Conservation (phyloP, 805 yeast genomes). For the Ogataea pignaliae region DNA sequence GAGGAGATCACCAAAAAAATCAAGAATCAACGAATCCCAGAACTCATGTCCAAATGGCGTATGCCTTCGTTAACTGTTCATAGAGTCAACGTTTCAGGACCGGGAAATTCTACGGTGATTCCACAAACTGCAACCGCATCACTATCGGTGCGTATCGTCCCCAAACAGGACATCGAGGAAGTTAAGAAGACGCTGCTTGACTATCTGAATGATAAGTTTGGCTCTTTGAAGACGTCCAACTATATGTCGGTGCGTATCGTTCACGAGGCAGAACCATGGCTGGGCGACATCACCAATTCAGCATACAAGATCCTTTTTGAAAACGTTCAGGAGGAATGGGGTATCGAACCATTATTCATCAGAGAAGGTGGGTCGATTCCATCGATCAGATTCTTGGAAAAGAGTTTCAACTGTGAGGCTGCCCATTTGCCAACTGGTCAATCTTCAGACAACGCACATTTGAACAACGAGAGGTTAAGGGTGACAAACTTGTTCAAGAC, state of each 20-base stretch:
- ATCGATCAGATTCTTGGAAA: constrained; percentile 78
- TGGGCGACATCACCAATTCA: constrained; percentile 76
- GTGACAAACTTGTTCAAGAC: constrained; percentile 74
- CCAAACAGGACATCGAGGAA: constrained; percentile 68
- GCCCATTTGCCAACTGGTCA: constrained; percentile 97
- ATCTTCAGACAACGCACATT: constrained; percentile 89
- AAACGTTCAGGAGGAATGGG: constrained; percentile 71
- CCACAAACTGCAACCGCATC: constrained; percentile 77
- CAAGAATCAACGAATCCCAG: constrained; percentile 31
- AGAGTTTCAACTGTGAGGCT: constrained; percentile 78
- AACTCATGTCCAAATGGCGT: constrained; percentile 79
- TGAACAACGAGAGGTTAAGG: constrained; percentile 80
- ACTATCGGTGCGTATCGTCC: constrained; percentile 81
- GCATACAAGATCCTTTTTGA: constrained; percentile 65
- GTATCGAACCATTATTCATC: constrained; percentile 72
- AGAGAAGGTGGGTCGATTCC: constrained; percentile 98
- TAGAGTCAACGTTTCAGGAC: constrained; percentile 81
- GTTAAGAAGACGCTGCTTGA: constrained; percentile 48
- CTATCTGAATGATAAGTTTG: constrained; percentile 47
- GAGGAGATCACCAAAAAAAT: constrained; percentile 49
- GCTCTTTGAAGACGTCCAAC: constrained; percentile 53
- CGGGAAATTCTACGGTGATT: constrained; percentile 83
- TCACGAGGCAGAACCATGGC: constrained; percentile 94
- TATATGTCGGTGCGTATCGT: constrained; percentile 54
- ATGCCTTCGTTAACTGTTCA: constrained; percentile 87